Base-by-base conservation (phyloP, 345 rosid species). In the Melaleuca alternifolia region DNA sequence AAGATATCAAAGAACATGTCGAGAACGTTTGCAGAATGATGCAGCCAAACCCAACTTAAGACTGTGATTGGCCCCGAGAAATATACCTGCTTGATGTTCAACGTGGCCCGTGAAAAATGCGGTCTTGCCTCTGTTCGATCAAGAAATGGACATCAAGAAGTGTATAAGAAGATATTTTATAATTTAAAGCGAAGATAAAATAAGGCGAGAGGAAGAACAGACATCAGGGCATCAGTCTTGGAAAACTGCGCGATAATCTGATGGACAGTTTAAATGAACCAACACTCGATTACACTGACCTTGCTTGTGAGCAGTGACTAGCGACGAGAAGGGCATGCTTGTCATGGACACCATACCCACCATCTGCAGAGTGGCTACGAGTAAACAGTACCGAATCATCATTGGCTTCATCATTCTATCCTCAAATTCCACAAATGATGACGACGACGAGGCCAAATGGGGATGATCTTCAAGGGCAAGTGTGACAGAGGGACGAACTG, bases 301-400 rank as follows among this genome's bases (percentile, higher is more conserved):
- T 85, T 62, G 76, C 33, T 65, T 16, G 65, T 51, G 89, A 71
- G 79, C 79, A 71, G 79, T 4, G 65, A 82, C 79, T 48, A 62
- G 18, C 13, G 26, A 82, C 6, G 84, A n/a, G 51, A 65, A 75
- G 77, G 84, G 86, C 76, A 79, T 75, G 86, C 89, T 83, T 83
- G 79, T 79, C 53, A 52, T 76, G 81, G 57, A 84, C 86, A 61
- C 46, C 86, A 83, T 51, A 53, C 85, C 82, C 75, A 54, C 53
- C 54, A 86, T 83, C 65, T 51, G 86, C 85, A 89, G 56, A 84
- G 28, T 44, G 54, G 87, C 88, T 46, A 85, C 28, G 15, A 86
- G 50, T 56, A 86, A 44, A 83, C 37, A 86, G 82, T 79, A 89
- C 44, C 53, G 84, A 71, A 71, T 71, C 48, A 71, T 33, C 37